Evolutionary conservation across 768 basidiomycete genomes (phyloP).

Genomic region (Amylocystis lapponica): DNA sequence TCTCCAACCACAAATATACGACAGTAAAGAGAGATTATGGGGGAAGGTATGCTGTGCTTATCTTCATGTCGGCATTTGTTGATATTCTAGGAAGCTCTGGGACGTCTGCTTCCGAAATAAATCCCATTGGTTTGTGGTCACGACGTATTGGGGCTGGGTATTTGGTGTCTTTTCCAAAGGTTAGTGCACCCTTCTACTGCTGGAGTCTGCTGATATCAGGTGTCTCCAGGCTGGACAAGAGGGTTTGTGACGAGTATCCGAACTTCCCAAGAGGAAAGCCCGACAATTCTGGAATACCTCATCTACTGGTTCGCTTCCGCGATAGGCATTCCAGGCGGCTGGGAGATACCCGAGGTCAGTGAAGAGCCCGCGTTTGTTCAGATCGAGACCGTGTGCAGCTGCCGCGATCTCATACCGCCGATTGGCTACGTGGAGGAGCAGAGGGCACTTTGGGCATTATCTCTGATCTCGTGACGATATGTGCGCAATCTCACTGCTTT

Average conservation of each 20-base stretch:
- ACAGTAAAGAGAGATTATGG: slow-evolving; percentile 20
- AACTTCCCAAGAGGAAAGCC: slow-evolving; percentile 5
- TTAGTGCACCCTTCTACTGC: slow-evolving; percentile 9
- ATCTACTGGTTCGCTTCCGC: slow-evolving; percentile 23
- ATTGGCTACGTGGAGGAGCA: slow-evolving; percentile 4
- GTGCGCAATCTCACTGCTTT: slow-evolving; percentile 13
- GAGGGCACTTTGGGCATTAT: slow-evolving; percentile 7
- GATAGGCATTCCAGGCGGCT: slow-evolving; percentile 9
- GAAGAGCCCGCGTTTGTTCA: not conserved
- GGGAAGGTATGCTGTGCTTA: slow-evolving; percentile 18
- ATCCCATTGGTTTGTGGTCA: slow-evolving; percentile 36
- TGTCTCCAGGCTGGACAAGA: slow-evolving; percentile 14
- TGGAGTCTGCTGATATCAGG: not conserved
- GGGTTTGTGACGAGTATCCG: slow-evolving; percentile 14
- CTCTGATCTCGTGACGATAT: slow-evolving; percentile 6
- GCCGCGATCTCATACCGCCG: slow-evolving; percentile 10
- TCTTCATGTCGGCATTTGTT: not conserved
- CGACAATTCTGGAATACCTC: slow-evolving; percentile 20
- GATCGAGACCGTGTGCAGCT: slow-evolving; percentile 8
- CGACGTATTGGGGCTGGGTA: slow-evolving; percentile 38
- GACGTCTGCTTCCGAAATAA: slow-evolving; percentile 32
- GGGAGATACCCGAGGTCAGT: slow-evolving; percentile 22
- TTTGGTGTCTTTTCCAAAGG: slow-evolving; percentile 38
- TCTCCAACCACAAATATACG: not conserved
- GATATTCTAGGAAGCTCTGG: slow-evolving; percentile 27